phyloP scores from a whole-genome alignment of 2,329 filamentous ascomycete genomes.

The Alternaria sp. region DNA sequence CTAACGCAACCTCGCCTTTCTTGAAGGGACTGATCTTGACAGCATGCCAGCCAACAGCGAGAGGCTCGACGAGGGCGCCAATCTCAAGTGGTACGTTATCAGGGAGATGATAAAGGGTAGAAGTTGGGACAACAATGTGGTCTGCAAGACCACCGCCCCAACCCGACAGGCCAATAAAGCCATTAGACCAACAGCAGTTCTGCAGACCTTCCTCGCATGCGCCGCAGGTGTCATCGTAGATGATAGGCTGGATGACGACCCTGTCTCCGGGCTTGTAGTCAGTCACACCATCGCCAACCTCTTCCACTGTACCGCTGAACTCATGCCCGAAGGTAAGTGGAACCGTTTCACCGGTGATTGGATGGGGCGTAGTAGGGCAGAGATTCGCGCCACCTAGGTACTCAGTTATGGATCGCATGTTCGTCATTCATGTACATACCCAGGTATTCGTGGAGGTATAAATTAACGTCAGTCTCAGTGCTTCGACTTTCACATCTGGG shows the following conservation, averaged over 20 bases:
- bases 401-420: slow-evolving; percentile 8
- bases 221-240: slow-evolving; percentile 63
- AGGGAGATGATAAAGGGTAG: slow-evolving; percentile 58
- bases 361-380: slow-evolving; percentile 63
- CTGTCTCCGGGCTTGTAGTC: slow-evolving; percentile 60
- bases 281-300: slow-evolving; percentile 60
- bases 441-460: slow-evolving; percentile 60
- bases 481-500: no score
- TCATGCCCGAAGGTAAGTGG: slow-evolving; percentile 65
- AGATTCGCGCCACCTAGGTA: slow-evolving; percentile 55
- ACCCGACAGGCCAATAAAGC: slow-evolving; percentile 62
- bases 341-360: slow-evolving; percentile 62
- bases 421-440: slow-evolving; percentile 17
- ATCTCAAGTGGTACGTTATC: slow-evolving; percentile 63
- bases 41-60: slow-evolving; percentile 66
- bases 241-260: slow-evolving; percentile 63
- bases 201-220: slow-evolving; percentile 62
- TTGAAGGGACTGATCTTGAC: slow-evolving; percentile 62
- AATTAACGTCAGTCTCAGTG: slow-evolving; percentile 10
- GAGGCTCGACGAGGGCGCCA: slow-evolving; percentile 63
- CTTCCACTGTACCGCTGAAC: slow-evolving; percentile 62
- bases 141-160: slow-evolving; percentile 64
- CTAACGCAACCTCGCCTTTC: slow-evolving; percentile 56
- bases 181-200: slow-evolving; percentile 65
- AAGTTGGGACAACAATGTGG: slow-evolving; percentile 60